Evolutionary conservation across 306 rosid genomes (phyloP).

Genomic region (Albizia julibrissin): DNA sequence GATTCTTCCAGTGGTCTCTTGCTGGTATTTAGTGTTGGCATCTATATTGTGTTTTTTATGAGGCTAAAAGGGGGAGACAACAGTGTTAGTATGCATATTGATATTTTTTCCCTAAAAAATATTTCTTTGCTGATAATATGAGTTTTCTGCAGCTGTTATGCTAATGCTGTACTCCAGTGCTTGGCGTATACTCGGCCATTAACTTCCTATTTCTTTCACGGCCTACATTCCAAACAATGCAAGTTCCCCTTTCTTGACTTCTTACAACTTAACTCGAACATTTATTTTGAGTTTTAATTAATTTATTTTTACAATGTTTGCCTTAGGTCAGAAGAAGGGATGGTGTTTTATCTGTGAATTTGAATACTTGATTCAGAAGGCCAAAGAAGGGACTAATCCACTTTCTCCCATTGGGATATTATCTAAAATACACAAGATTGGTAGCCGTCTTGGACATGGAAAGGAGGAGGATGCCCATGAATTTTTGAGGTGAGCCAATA

Average conservation of each 20-base stretch:
- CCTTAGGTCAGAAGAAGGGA: slow-evolving; percentile 70
- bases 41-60: slow-evolving; percentile 22
- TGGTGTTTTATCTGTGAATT: slow-evolving; percentile 91
- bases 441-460: slow-evolving; percentile 81
- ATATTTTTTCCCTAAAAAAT: not conserved
- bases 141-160: slow-evolving; percentile 69
- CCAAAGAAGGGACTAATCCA: slow-evolving; percentile 71
- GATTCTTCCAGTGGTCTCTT: not conserved
- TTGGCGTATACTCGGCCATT: slow-evolving; percentile 77
- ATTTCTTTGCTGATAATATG: slow-evolving; percentile 35
- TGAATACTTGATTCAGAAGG: slow-evolving; percentile 64
- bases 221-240: slow-evolving; percentile 69
- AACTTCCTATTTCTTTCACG: slow-evolving; percentile 64
- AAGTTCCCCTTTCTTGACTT: slow-evolving; percentile 43
- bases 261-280: slow-evolving; percentile 28
- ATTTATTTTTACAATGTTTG: slow-evolving; percentile 32
- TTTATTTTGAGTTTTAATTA: slow-evolving; percentile 26
- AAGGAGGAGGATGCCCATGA: slow-evolving; percentile 88
- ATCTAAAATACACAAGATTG: slow-evolving; percentile 77
- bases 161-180: slow-evolving; percentile 87
- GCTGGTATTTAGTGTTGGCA: slow-evolving; percentile 9
- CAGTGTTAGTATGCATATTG: slow-evolving; percentile 19
- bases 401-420: slow-evolving; percentile 78
- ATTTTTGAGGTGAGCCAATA: slow-evolving; percentile 71
- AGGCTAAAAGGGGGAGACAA: slow-evolving; percentile 10